Conservation (phyloP, 306 rosid genomes). For the Quercus cerris region DNA sequence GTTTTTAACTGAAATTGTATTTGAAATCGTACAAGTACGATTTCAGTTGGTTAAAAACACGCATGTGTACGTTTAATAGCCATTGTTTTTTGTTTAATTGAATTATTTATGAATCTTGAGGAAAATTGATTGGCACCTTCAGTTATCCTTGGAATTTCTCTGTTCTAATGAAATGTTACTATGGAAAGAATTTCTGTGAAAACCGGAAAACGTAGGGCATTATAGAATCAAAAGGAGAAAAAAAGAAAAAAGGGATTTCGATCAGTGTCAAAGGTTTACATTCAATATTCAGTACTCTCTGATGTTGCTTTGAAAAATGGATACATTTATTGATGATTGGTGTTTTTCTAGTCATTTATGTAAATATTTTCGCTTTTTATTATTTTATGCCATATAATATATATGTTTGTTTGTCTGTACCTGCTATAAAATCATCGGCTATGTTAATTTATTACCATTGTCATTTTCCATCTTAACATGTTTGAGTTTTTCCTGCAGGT, state of each 20-base stretch:
- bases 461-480: slow-evolving; percentile 5
- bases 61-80: too few species aligned
- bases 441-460: not conserved
- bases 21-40: too few species aligned
- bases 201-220: too few species aligned
- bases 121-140: too few species aligned
- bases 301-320: not conserved
- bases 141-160: too few species aligned
- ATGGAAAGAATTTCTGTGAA: too few species aligned
- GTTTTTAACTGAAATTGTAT: too few species aligned
- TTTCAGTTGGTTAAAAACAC: too few species aligned
- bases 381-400: not conserved
- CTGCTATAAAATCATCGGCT: not conserved
- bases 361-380: too few species aligned
- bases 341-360: not conserved
- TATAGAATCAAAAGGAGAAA: too few species aligned
- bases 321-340: not conserved
- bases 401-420: not conserved
- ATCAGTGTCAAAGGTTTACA: not conserved
- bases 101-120: not conserved
- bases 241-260: too few species aligned
- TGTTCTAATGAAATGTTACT: too few species aligned
- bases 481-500: slow-evolving; percentile 46
- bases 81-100: not conserved
- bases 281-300: not conserved